Percentiles rank a stretch among this genome's conserved stretches.
phyloP scores from a whole-genome alignment of 768 basidiomycete genomes.

The Rhizopogon vulgaris region DNA sequence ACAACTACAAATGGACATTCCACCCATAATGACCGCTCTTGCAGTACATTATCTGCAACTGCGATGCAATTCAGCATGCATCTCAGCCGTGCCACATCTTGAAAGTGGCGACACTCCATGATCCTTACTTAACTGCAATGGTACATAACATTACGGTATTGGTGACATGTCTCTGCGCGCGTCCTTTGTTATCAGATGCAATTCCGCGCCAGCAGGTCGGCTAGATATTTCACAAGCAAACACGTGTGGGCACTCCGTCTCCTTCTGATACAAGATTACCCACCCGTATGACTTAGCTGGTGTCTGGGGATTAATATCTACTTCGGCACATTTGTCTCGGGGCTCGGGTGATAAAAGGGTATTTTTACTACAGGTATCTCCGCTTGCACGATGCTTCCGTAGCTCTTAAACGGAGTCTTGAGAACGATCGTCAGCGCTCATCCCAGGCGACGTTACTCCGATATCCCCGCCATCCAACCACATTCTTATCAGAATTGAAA shows the following conservation, averaged over 20 bases:
- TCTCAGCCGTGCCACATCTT: too few relatives aligned
- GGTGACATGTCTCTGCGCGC: too few relatives aligned
- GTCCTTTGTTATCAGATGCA: too few relatives aligned
- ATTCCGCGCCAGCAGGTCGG: not conserved
- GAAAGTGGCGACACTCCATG: too few relatives aligned
- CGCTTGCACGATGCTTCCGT: not conserved
- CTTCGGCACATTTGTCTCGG: not conserved
- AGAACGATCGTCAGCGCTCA: not conserved
- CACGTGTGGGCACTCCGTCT: not conserved
- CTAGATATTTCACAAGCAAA: not conserved
- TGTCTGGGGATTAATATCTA: too few relatives aligned
- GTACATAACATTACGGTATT: too few relatives aligned
- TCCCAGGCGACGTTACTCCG: not conserved
- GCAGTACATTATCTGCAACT: too few relatives aligned
- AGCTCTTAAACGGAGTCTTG: not conserved
- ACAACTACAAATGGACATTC: too few relatives aligned
- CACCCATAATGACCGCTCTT: too few relatives aligned
- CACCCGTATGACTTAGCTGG: not conserved
- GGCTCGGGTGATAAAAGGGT: not conserved
- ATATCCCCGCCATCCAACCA: not conserved
- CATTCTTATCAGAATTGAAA: not conserved
- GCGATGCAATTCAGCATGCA: too few relatives aligned
- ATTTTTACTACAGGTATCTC: not conserved
- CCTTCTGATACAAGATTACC: not conserved
- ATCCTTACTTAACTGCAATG: too few relatives aligned